These are phyloP conservation scores for Ceratocystis eucalypticola DNA, from an alignment of 2,329 filamentous ascomycete genomes.

Conservation along the genomic window DNA sequence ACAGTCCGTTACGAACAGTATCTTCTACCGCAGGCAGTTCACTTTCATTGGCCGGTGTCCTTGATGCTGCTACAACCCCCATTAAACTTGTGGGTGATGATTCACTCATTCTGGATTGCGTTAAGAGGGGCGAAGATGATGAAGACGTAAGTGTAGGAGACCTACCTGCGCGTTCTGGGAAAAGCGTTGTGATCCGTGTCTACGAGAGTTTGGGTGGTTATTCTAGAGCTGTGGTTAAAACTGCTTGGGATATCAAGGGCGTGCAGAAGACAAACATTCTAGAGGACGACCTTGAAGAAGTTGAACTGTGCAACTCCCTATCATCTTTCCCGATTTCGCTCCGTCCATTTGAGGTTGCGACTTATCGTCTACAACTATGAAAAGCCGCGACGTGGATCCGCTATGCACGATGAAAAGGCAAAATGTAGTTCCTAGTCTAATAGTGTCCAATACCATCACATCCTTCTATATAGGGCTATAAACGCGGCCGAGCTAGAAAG, in stretches of 20 bases:
- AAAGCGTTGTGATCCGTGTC: conserved; percentile 68
- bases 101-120: conserved; percentile 67
- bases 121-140: conserved; percentile 89
- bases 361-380: conserved; percentile 48
- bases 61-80: conserved; percentile 28
- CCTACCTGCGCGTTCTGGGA: conserved; percentile 52
- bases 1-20: conserved; percentile 52
- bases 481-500: too few relatives aligned
- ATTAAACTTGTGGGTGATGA: conserved; percentile 53
- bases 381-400: neutral
- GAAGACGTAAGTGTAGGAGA: conserved; percentile 52
- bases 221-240: conserved; percentile 55
- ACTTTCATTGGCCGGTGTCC: conserved; percentile 17
- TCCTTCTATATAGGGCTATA: neutral
- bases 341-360: conserved; percentile 74
- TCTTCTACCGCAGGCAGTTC: conserved; percentile 21
- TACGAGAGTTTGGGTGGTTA: conserved; percentile 83
- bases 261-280: conserved; percentile 75
- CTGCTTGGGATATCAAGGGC: conserved; percentile 56
- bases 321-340: conserved; percentile 48
- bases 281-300: conserved; percentile 68
- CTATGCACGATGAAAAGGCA: neutral
- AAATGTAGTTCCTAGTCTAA: too few relatives aligned
- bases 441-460: neutral
- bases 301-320: conserved; percentile 33